Conservation (phyloP, 306 rosid species). For the Inga laurina region DNA sequence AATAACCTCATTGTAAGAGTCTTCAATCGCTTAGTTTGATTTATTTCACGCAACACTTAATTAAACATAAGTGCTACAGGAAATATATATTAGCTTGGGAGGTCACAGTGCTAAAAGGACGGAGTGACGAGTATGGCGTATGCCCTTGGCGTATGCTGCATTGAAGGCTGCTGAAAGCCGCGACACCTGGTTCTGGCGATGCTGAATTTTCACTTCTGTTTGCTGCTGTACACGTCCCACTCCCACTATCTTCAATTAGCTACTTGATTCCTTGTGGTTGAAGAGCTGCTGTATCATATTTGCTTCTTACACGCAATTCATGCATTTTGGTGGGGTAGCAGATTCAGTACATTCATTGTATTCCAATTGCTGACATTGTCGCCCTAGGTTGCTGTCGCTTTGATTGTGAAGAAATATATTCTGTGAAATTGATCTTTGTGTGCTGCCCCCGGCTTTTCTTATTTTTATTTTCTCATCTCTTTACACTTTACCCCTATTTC, state of each 20-base stretch:
- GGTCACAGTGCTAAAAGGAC: conserved; percentile 82
- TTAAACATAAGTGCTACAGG: conserved; percentile 41
- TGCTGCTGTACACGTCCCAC: neutral
- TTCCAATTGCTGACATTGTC: conserved; percentile 41
- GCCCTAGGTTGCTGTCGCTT: neutral
- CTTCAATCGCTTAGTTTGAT: neutral
- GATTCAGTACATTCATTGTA: conserved; percentile 13
- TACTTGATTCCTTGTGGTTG: neutral
- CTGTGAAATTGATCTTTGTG: neutral
- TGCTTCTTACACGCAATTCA: conserved; percentile 31
- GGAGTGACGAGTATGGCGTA: conserved; percentile 65
- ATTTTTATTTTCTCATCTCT: neutral
- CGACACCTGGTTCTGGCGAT: conserved; percentile 81
- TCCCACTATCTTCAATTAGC: neutral
- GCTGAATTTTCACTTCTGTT: no score
- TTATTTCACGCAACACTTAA: neutral
- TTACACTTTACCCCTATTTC: neutral
- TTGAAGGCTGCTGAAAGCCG: conserved; percentile 92
- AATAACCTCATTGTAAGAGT: conserved; percentile 22
- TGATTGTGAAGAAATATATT: conserved; percentile 11
- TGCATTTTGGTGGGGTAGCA: conserved; percentile 30
- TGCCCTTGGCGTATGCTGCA: conserved; percentile 77
- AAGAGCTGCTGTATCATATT: conserved; percentile 49
- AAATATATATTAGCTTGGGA: conserved; percentile 80
- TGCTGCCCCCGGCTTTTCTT: neutral